Conservation (phyloP, 164 flowering plant genomes). For the Houttuynia cordata region DNA sequence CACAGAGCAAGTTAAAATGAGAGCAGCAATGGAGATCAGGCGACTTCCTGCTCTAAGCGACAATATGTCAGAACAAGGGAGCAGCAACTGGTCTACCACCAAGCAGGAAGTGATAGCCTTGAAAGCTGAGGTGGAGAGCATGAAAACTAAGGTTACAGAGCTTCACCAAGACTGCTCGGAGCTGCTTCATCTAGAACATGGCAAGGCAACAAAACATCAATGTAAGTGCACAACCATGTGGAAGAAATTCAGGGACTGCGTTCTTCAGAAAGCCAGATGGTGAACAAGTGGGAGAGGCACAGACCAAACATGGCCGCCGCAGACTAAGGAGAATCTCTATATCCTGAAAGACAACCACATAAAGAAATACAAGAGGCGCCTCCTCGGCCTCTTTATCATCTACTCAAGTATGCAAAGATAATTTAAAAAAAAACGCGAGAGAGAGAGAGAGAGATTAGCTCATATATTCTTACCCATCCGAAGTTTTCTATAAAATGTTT, state of each 20-base stretch:
- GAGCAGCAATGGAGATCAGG: constrained; percentile 41
- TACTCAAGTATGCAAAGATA: too few relatives aligned
- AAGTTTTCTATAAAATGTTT: too few relatives aligned
- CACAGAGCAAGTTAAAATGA: constrained; percentile 70
- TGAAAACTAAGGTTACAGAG: constrained; percentile 31
- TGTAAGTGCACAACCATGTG: constrained; percentile 33
- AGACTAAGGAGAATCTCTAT: not conserved
- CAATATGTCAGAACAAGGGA: constrained; percentile 19
- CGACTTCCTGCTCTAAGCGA: constrained; percentile 8
- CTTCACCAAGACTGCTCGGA: constrained; percentile 38
- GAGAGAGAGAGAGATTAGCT: too few relatives aligned
- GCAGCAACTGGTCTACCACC: constrained; percentile 26
- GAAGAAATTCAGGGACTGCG: constrained; percentile 39
- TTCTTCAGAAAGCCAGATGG: constrained; percentile 23
- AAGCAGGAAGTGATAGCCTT: constrained; percentile 38
- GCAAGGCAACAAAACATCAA: constrained; percentile 24
- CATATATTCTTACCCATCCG: too few relatives aligned
- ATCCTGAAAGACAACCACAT: not conserved
- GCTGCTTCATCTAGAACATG: constrained; percentile 38
- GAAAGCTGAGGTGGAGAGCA: constrained; percentile 44
- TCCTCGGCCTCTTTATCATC: too few relatives aligned
- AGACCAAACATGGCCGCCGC: constrained; percentile 1
- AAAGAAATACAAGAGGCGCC: too few relatives aligned
- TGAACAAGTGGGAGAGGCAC: constrained; percentile 15
- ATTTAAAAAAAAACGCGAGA: too few relatives aligned